Evolutionary conservation across 2,329 filamentous ascomycete species (phyloP), one percentile per base, ranked within the genome.

Genomic region (Penicillium occitanis): DNA sequence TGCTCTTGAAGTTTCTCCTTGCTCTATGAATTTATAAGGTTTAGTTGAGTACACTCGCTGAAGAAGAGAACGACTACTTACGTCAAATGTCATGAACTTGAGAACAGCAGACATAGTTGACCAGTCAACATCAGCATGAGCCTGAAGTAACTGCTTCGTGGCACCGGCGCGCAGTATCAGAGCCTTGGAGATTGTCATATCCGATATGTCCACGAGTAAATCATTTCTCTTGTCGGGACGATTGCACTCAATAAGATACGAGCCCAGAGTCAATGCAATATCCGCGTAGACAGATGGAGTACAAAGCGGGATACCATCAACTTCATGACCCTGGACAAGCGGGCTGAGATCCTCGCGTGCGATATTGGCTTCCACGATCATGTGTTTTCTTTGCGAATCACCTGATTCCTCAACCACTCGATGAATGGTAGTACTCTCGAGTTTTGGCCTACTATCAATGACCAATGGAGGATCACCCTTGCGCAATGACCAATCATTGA

Each of bases 401-500:
- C 40, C 40, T 1, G 40, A 44, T n/a, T 44, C 40, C 40, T 44
- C 17, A 44, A 44, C 17, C 40, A 44, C 40, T 17, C 40, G 40
- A 19, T 44, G 40, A n/a, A 44, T 44, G 40, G 40, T 44, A 3
- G 40, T 44, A n/a, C 40, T 44, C 1, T 44, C 40, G 17, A 44
- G 40, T 44, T n/a, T 44, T 44, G 14, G 40, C 19, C 17, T 44
- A 44, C 40, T n/a, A 44, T 44, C 40, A 44, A 44, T 44, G 40
- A 44, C 40, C 5, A 48, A 48, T 11, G 44, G 44, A 19, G 42
- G 42, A 46, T 46, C 42, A n/a, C 42, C 42, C 13, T 46, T 46
- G n/a, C 14, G n/a, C 8, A 46, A 19, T n/a, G 42, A 46, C 88
- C 89, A 92, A 75, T 92, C 88, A 67, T 90, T 88, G 67, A 83